Percentiles rank a stretch among this genome's conserved stretches.
Evolutionary conservation across 768 basidiomycete genomes (phyloP).

Genomic region (Suillus subluteus): DNA sequence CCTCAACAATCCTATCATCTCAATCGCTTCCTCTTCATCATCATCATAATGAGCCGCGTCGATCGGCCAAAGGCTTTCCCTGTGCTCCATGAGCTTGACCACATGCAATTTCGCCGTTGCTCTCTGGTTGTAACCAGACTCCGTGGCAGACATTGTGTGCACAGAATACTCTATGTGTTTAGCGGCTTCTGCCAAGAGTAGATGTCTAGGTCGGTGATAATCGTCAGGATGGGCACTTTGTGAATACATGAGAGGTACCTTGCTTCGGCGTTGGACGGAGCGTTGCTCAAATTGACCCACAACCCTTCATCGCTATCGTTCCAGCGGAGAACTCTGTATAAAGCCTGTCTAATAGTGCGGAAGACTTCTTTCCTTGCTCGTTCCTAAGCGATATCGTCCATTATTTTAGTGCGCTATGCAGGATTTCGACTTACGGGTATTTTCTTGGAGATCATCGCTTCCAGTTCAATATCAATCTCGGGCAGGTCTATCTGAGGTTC

Average conservation of each 20-base stretch:
- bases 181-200: slow-evolving; percentile 45
- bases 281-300: slow-evolving; percentile 31
- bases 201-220: slow-evolving; percentile 35
- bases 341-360: slow-evolving; percentile 41
- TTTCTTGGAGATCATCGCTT: slow-evolving; percentile 45
- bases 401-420: background rate
- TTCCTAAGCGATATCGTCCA: slow-evolving; percentile 28
- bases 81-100: slow-evolving; percentile 35
- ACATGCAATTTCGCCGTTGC: slow-evolving; percentile 35
- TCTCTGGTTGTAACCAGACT: slow-evolving; percentile 50
- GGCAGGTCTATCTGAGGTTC: slow-evolving; percentile 24
- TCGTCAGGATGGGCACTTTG: background rate
- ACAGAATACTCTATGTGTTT: slow-evolving; percentile 50
- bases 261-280: slow-evolving; percentile 20
- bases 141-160: slow-evolving; percentile 53
- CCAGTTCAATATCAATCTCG: slow-evolving; percentile 40
- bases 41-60: slow-evolving; percentile 32
- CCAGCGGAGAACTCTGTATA: slow-evolving; percentile 42
- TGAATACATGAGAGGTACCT: slow-evolving; percentile 22
- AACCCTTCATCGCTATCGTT: slow-evolving; percentile 24
- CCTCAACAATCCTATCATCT: slow-evolving; percentile 6
- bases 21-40: slow-evolving; percentile 40
- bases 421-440: slow-evolving; percentile 38
- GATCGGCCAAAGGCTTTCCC: slow-evolving; percentile 27
- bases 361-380: slow-evolving; percentile 41